Evolutionary conservation across 2,329 filamentous ascomycete genomes (phyloP).

Genomic region (Neofusicoccum ribis): DNA sequence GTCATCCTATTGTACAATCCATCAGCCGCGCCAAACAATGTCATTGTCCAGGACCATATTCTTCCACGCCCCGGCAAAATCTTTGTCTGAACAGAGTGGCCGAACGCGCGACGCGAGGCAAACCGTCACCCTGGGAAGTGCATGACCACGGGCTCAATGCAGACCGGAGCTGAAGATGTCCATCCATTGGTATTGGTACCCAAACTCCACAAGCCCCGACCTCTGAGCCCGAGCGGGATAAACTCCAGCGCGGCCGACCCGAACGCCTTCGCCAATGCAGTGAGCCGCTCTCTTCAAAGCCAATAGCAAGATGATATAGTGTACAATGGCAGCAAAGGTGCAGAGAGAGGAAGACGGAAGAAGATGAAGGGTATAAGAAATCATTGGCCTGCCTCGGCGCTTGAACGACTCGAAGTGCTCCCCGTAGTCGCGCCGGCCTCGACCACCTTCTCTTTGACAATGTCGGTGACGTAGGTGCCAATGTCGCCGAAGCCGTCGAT

Average conservation of each 20-base stretch:
- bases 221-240: not conserved
- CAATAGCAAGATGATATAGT: not conserved
- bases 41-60: not conserved
- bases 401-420: not conserved
- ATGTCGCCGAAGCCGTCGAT: slow-evolving; percentile 77
- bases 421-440: slow-evolving; percentile 11
- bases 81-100: not conserved
- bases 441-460: slow-evolving; percentile 60
- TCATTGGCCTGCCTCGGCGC: slow-evolving; percentile 11
- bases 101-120: not conserved
- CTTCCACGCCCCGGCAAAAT: not conserved
- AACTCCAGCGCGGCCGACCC: not conserved
- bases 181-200: slow-evolving; percentile 11
- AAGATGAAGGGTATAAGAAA: not conserved
- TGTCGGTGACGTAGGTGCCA: slow-evolving; percentile 66
- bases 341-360: not conserved
- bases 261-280: slow-evolving; percentile 18
- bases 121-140: not conserved
- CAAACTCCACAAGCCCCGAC: not conserved
- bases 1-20: not conserved
- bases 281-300: not conserved
- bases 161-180: not conserved
- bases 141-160: not conserved
- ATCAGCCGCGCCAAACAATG: not conserved
- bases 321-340: not conserved